Evolutionary conservation across 2,329 filamentous ascomycete species (phyloP), one percentile per base, ranked within the genome.

Genomic region (Apiospora marii): DNA sequence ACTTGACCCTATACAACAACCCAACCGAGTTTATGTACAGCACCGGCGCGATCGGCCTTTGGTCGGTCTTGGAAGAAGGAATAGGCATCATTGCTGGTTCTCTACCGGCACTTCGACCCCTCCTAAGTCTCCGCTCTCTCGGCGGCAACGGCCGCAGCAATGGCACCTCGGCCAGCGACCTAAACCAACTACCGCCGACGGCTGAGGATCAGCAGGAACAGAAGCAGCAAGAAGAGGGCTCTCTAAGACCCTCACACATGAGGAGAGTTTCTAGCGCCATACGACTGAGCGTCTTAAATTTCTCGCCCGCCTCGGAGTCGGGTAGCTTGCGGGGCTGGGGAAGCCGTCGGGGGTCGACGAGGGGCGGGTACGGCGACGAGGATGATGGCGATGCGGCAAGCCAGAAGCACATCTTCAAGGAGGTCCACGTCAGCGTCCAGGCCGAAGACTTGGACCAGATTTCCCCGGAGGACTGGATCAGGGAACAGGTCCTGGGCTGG

Each of bases 81-180:
- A 85, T 84, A 24, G 86, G 86, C 24, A 86, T 88, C 74, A 81
- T 85, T 10, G 85, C 87, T 16, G 85, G 85, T 3, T 86, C 84
- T 10, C 79, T 85, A 49, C 84, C 85, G 10, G 83, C 85, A 4
- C 81, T 87, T 1, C 84, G 85, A 0, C 85, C 85, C 1, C 77
- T 87, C 10, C 80, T 87, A 70, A 77, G 77, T 70, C 72, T 81
- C 48, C 75, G 79, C 10, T 71, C 76, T 53, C 68, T 81, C 69
- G 73, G 74, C 10, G 74, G 74, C 70, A 71, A 48, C 30, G 68
- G 24, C 7, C 46, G 24, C 3, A 58, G 44, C n/a, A 43, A 46
- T 14, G 24, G 6, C 43, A 13, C 43, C 1, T 30, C 67, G 6
- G 8, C 24, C 5, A 48, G 7, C 24, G 24, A 30, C 41, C 4